phyloP scores from a whole-genome alignment of 2,329 filamentous ascomycete genomes.

The Claviceps citrina region DNA sequence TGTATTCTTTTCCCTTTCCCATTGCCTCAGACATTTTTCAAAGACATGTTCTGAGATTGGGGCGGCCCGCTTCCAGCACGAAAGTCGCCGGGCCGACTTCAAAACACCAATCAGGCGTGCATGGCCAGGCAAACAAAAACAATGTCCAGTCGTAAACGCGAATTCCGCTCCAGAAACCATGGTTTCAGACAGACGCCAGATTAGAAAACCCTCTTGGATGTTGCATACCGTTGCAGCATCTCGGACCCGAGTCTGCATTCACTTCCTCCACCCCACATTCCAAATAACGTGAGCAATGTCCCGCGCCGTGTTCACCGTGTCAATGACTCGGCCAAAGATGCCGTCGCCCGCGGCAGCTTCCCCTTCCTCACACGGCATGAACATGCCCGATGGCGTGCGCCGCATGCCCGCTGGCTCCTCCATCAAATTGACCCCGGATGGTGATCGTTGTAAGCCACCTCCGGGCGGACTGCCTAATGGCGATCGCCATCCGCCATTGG shows the following conservation, averaged over 20 bases:
- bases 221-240: neutral
- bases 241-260: slow-evolving; percentile 8
- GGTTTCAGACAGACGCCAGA: neutral
- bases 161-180: no score
- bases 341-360: slow-evolving; percentile 46
- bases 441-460: slow-evolving; percentile 28
- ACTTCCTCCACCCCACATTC: slow-evolving; percentile 53
- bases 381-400: slow-evolving; percentile 74
- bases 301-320: slow-evolving; percentile 60
- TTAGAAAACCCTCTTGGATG: neutral
- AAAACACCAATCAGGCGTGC: no score
- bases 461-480: slow-evolving; percentile 11
- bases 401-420: slow-evolving; percentile 48
- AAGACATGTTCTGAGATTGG: no score
- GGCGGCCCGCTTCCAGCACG: no score
- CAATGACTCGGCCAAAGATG: slow-evolving; percentile 63
- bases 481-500: slow-evolving; percentile 19
- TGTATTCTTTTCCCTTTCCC: no score
- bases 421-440: slow-evolving; percentile 33
- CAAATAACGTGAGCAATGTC: slow-evolving; percentile 58
- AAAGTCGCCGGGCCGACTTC: no score
- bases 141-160: no score
- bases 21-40: no score
- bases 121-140: no score
- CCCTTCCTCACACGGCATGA: slow-evolving; percentile 72